Evolutionary conservation across 2,329 filamentous ascomycete species (phyloP), one percentile per base, ranked within the genome.

Genomic region (Penicillium sp.): DNA sequence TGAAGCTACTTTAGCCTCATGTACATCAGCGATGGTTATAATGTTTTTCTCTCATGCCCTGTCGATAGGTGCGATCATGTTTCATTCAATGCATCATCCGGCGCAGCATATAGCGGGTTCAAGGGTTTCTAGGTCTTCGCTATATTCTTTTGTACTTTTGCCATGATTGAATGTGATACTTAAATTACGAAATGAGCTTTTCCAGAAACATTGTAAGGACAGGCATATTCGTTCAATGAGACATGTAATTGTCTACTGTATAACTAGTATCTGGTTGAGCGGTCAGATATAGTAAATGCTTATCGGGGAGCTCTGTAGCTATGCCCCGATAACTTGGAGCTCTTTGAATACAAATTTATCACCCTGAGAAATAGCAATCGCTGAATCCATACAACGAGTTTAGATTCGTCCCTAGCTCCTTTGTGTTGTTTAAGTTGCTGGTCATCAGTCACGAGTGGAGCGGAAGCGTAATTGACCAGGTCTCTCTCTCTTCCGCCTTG

Each of bases 31-130:
- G 50, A 62, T 29, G 46, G 58, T 59, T 60, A 58, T 65, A 63
- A 36, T 50, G 48, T 50, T 55, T 47, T 58, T 21, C 47, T 58
- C 33, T 41, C 36, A 34, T 55, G 44, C 40, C 53, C 53, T 61
- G 60, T 56, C 38, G 43, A 61, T 58, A 31, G 36, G 53, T 60
- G 44, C 39, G 44, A 61, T 57, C 49, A 53, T 55, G 52, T 58
- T 58, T 60, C 48, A 41, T 57, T 57, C 45, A 45, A 60, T 65
- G 65, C 65, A 67, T 67, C 58, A 55, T 44, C 50, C 59, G 65
- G 65, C 62, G 65, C 61, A 64, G 51, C 60, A 66, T 62, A 65
- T 65, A 63, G 29, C 53, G 57, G 50, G 47, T 56, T 61, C 48
- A 52, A 39, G 55, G 53, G 38, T 46, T 60, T 50, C 50, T 55